phyloP scores from a whole-genome alignment of 805 yeast genomes.

The Danielozyma ontarioensis region DNA sequence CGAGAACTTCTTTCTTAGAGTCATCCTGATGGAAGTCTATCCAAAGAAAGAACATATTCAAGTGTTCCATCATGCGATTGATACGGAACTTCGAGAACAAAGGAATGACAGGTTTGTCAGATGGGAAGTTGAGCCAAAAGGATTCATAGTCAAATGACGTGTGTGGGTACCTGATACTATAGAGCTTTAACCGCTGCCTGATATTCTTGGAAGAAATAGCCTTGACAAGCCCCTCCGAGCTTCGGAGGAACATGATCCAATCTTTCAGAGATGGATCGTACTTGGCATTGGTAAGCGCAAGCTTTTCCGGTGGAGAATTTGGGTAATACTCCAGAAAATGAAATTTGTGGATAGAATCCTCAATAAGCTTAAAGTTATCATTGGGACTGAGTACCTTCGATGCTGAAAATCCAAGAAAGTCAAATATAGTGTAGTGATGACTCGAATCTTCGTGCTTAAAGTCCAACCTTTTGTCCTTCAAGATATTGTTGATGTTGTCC shows the following conservation, averaged over 20 bases:
- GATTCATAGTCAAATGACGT: too few relatives aligned
- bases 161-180: not conserved
- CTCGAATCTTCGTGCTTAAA: slow-evolving; percentile 30
- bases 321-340: slow-evolving; percentile 21
- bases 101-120: slow-evolving; percentile 17
- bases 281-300: slow-evolving; percentile 30
- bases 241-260: slow-evolving; percentile 27
- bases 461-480: slow-evolving; percentile 43
- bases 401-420: slow-evolving; percentile 31
- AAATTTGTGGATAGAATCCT: slow-evolving; percentile 13
- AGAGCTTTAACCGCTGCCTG: not conserved
- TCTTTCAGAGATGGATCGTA: slow-evolving; percentile 25
- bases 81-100: slow-evolving; percentile 40
- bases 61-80: slow-evolving; percentile 41
- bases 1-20: slow-evolving; percentile 3
- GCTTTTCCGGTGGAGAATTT: not conserved
- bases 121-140: slow-evolving; percentile 22
- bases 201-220: not conserved
- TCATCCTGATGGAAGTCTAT: slow-evolving; percentile 27
- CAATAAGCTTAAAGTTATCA: slow-evolving; percentile 19
- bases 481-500: slow-evolving; percentile 50
- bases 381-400: slow-evolving; percentile 8
- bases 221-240: slow-evolving; percentile 5
- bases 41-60: slow-evolving; percentile 42
- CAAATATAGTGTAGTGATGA: slow-evolving; percentile 32